Evolutionary conservation across 164 flowering plant species (phyloP), one percentile per base, ranked within the genome.

Genomic region (Magnolia changhungtana): DNA sequence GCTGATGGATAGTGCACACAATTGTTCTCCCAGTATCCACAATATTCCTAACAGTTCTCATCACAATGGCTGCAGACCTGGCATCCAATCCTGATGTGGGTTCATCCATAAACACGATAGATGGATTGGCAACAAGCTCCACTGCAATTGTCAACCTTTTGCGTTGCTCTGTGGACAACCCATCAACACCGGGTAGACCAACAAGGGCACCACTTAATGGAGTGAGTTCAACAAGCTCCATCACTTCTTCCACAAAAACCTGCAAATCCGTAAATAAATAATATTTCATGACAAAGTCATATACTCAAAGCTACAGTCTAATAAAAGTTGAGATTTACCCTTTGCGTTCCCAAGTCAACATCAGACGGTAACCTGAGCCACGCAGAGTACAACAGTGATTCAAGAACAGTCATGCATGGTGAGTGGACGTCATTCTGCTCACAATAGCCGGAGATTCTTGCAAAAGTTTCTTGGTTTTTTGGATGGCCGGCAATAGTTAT

Each of bases 371-470:
- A 82, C 67, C 99, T 93, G 14, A 96, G 92, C 95, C 95, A 93
- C 73, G 98, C 98, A 83, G 99, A 96, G 83, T 86, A 94, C 20
- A 94, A 75, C 77, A 96, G 94, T 55, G 99, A 94, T 79, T 96
- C 99, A 71, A 79, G 83, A 77, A 94, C 91, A 74, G 99, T 96
- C 85, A 96, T 84, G 82, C 98, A 90, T 21, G 99, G 99, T 63
- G 99, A 94, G 84, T 96, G 99, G 72, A 96, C 81, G 77, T 96
- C 99, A 83, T 85, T 96, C 83, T 96, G 99, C 86, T 96, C 99
- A 89, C 99, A 96, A 77, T 96, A 96, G 80, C 99, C 99, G 72
- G 98, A 92, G 74, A 96, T 79, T 88, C 99, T 89, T 55, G 99
- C 98, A 86, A 94, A 96, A 23, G 98, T 96, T 80, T 96, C 98